Conservation (phyloP, 768 basidiomycete genomes). For the Lentinula guzmanii region DNA sequence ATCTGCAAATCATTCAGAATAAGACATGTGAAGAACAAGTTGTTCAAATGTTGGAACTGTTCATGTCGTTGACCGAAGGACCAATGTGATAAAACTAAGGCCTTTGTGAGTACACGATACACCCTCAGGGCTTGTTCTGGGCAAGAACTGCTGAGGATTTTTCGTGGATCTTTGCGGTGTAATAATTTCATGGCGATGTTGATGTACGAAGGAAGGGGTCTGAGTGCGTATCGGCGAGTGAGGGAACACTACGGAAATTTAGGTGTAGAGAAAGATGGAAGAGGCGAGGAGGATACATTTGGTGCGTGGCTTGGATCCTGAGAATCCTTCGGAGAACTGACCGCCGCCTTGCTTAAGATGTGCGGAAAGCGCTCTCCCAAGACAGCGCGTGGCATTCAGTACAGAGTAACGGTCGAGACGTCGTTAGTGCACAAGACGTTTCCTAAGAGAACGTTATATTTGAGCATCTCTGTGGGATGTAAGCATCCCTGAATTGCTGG, state of each 20-base stretch:
- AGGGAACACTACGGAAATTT: constrained; percentile 82
- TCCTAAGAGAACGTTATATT: constrained; percentile 23
- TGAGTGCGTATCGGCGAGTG: constrained; percentile 88
- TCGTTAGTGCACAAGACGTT: constrained; percentile 58
- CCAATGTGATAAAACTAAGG: too few relatives aligned
- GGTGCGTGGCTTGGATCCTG: constrained; percentile 45
- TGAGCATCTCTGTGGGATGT: background rate
- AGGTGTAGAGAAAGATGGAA: constrained; percentile 66
- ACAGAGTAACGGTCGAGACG: constrained; percentile 63
- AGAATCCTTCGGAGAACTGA: background rate
- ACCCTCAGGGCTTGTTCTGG: constrained; percentile 63
- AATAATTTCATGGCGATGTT: constrained; percentile 77
- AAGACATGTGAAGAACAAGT: too few relatives aligned
- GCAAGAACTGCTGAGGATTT: constrained; percentile 73
- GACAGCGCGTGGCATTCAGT: constrained; percentile 61
- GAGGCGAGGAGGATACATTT: constrained; percentile 87
- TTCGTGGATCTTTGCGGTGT: constrained; percentile 93
- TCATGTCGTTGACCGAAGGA: too few relatives aligned
- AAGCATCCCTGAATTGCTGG: background rate
- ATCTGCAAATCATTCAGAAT: too few relatives aligned
- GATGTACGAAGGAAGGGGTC: constrained; percentile 92
- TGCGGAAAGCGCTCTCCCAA: constrained; percentile 70
- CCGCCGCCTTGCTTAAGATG: constrained; percentile 26
- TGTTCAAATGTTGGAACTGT: too few relatives aligned
- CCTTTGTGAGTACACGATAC: too few relatives aligned